A percentile compares a stretch with the other conserved stretches of the same genome.
Evolutionary conservation across 176 grass and related monocot species (phyloP).

Genomic region (Pontederia crassipes): DNA sequence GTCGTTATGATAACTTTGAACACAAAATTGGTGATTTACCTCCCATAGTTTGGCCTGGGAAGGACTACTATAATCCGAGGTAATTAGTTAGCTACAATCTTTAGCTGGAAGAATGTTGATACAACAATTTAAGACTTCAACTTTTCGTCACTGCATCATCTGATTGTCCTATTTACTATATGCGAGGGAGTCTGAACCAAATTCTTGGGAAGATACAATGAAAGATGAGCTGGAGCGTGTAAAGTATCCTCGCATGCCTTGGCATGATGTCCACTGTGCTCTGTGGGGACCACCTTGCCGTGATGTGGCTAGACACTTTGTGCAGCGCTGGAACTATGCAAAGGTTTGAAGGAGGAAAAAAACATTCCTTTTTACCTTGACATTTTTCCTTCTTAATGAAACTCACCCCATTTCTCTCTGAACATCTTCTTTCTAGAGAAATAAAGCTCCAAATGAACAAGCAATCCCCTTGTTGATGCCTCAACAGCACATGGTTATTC

Average conservation of each 20-base stretch:
- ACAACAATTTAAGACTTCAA: constrained; percentile 2
- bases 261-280: constrained; percentile 98
- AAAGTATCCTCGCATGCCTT: constrained; percentile 99
- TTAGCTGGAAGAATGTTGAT: constrained; percentile 9
- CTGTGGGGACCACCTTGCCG: constrained; percentile 81
- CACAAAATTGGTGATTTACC: constrained; percentile 85
- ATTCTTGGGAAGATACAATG: constrained; percentile 97
- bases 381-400: background rate
- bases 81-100: constrained; percentile 11
- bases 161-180: constrained; percentile 5
- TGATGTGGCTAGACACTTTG: constrained; percentile 97
- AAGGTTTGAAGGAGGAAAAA: constrained; percentile 37
- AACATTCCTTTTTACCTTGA: constrained; percentile 5
- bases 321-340: constrained; percentile 98
- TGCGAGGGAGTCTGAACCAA: constrained; percentile 88
- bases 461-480: constrained; percentile 94
- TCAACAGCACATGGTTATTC: constrained; percentile 95
- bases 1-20: constrained; percentile 75
- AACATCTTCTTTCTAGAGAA: constrained; percentile 34
- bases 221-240: constrained; percentile 87
- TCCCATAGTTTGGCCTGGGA: constrained; percentile 75
- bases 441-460: constrained; percentile 96
- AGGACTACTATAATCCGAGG: constrained; percentile 98
- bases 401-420: background rate
- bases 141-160: background rate